Evolutionary conservation across 495 filamentous ascomycete species (phyloP), one percentile per base, ranked within the genome.

Genomic region (Tetracladium marchalianum): DNA sequence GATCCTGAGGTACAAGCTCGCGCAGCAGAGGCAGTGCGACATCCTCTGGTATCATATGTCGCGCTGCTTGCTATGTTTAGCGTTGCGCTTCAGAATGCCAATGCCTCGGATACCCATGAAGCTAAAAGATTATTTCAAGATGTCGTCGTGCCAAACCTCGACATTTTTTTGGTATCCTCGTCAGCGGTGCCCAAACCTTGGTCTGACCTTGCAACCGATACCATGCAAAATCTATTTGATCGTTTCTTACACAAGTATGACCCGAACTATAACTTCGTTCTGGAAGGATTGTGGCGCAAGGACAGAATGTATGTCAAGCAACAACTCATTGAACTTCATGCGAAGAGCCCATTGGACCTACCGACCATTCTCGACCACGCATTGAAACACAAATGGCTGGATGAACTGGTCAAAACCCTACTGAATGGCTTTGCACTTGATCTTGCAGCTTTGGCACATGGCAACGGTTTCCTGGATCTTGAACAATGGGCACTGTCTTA

Each of bases 201-300:
- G 74, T 69, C 73, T 5, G 56, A 56, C 1, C 68, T 76, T 61
- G 72, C 74, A n/a, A 66, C 65, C 11, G 74, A 78, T 4, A 76
- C 74, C 4, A 52, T 76, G 17, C 65, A 64, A 7, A 71, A 70
- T 0, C 55, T 78, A 15, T 76, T 76, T 34, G 69, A 74, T 13
- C 65, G 66, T 8, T 76, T 75, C 49, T 50, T 78, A 5, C 55
- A 63, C 39, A 68, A 66, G 44, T 60, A 56, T 11, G 64, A 69
- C 1, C 55, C 62, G 5, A 78, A 85, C 12, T 79, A 86, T 57
- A 80, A 86, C 45, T 87, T 96, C 41, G 90, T 93, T 13, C 72
- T 97, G 43, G 77, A 92, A 59, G 85, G 84, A 47, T 67, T 94
- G 3, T 97, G 92, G 90, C 81, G 82, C 51, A 82, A 86, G 51